Base-by-base conservation (phyloP, 768 basidiomycete genomes). In the Naganishia friedmannii region DNA sequence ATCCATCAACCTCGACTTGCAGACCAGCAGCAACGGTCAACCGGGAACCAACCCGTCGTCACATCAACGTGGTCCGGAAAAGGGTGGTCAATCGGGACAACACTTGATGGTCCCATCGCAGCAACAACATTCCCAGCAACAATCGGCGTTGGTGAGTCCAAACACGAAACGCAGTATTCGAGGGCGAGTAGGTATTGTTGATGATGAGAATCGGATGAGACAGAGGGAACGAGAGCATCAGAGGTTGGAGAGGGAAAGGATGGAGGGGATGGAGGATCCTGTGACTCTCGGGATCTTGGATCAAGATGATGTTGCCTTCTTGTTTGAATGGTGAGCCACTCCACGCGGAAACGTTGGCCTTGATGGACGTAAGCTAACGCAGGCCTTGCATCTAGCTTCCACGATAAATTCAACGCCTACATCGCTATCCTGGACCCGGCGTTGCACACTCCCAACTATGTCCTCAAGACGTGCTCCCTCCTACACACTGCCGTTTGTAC, bases 381-480 rank as follows among this genome's bases (percentile, higher is more conserved):
- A 21, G 34, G 3, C 32, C 19, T 57, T n/a, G 23, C 26, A 32
- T 26, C 53, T 54, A 72, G 73, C 39, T 72, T 72, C 42, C 69
- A 70, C 58, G 66, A 68, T 9, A 67, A 67, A 5, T 69, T 75
- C 46, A 73, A 73, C 58, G 48, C 69, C 32, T 72, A 72, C 45
- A 72, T 73, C 67, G 73, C 72, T 53, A 37, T 75, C 28, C 69
- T 73, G 60, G 74, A 75, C 48, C 68, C 67, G n/a, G 58, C 54
- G 1, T 67, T 75, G 0, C 74, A 75, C 66, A 72, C 73, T 1
- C 71, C 71, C 0, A 23, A 32, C 21, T 75, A 71, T 58, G 58
- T 58, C 23, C 60, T 65, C 21, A 48, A 39, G 5, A 68, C 73
- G 1, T 74, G 69, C 8, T 37, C 68, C n/a, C 53, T 73, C 31